phyloP scores from a whole-genome alignment of 2,329 filamentous ascomycete genomes.

The Ceratocystis harringtonii region DNA sequence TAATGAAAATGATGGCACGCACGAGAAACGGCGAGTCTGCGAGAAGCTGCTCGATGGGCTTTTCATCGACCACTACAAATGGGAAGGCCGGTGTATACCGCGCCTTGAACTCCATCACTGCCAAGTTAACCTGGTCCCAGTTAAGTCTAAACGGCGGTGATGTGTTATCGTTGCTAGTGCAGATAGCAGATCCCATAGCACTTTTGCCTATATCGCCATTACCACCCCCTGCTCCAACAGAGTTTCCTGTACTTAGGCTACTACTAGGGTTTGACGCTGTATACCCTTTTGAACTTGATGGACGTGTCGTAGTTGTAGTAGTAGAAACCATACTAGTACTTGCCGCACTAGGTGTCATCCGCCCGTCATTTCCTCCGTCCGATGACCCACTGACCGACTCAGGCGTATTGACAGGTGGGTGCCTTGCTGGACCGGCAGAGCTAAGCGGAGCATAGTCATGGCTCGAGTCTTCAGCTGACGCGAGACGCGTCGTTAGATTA shows the following conservation, averaged over 20 bases:
- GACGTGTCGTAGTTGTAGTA: background rate
- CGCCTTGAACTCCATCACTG: conserved; percentile 25
- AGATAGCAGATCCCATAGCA: background rate
- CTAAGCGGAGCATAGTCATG: background rate
- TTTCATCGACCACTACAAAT: conserved; percentile 25
- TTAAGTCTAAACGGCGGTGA: conserved; percentile 26
- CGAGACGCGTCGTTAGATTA: conserved; percentile 17
- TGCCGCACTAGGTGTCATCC: background rate
- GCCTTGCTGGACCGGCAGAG: background rate
- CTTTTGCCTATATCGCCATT: background rate
- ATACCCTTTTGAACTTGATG: background rate
- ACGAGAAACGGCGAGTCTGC: conserved; percentile 28
- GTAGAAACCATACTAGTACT: background rate
- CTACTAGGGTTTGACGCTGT: conserved; percentile 4
- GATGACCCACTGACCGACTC: conserved; percentile 14
- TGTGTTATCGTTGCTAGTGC: background rate
- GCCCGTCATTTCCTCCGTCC: conserved; percentile 7
- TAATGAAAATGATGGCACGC: conserved; percentile 27
- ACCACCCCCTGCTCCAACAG: background rate
- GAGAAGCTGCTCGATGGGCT: conserved; percentile 23
- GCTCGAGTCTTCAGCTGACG: conserved; percentile 9
- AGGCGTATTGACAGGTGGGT: conserved; percentile 13
- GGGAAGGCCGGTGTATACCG: conserved; percentile 27
- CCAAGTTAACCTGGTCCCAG: conserved; percentile 27
- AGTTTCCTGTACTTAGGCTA: background rate